Base-by-base conservation (phyloP, 345 rosid genomes). In the Arabidopsis arenosa region DNA sequence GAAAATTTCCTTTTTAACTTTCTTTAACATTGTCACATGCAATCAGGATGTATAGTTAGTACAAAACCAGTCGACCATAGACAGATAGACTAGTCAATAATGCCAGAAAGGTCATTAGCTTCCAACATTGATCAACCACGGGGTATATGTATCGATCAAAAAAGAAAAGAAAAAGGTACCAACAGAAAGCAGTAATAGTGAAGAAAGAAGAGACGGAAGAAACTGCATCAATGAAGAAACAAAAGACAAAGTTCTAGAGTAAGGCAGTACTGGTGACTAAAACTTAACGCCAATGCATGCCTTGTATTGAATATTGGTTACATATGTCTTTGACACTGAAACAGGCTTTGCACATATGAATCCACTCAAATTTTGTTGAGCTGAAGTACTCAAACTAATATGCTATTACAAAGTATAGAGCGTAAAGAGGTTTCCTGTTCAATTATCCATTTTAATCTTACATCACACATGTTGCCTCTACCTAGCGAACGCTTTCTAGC, bases 21-120 rank as follows among this genome's bases (percentile, higher is more conserved):
- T 74, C 79, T 75, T 53, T 28, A 9, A 21, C 4, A 45, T 49
- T 58, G 28, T 62, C 66, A 76, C 49, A 72, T 12, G 63, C 63
- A 58, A 71, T 51, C 43, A 72, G 28, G 72, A 49, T 17, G 48
- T 21, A 56, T 44, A 47, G 39, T 30, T 58, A 23, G 56, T 66
- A 51, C 40, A 30, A 32, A 56, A 71, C 18, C 73, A 48, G 49
- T n/a, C 18, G n/a, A 60, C 47, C 56, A 52, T 40, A 60, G 21
- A 47, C 14, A 43, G 48, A 43, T 47, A 47, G 68, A 52, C 62
- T 60, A 70, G 56, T 62, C 17, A 43, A 43, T 48, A 68, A 23
- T 70, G 51, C 66, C 58, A 55, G 53, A 63, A 69, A 62, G 52
- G 62, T 55, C 17, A 44, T 4, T 36, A 63, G 43, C 15, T 54